A percentile compares a stretch with the other conserved stretches of the same genome.
phyloP scores from a whole-genome alignment of 208 protist species.

The Trichomonas vaginalis region DNA sequence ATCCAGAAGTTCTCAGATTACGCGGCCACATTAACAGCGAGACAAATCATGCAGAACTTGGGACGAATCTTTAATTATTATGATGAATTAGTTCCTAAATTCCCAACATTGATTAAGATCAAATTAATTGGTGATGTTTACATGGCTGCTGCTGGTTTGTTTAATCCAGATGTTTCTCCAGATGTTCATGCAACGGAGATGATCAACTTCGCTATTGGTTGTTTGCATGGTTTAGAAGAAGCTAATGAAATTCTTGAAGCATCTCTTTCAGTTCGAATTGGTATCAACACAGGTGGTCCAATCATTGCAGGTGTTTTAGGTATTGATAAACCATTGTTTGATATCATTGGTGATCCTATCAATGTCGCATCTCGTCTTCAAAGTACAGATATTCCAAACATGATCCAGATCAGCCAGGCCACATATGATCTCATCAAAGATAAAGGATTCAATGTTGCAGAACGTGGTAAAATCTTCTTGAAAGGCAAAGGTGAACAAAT shows the following conservation, averaged over 20 bases:
- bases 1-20: not conserved
- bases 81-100: not conserved
- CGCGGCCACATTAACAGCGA: not conserved
- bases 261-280: not conserved
- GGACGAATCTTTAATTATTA: not conserved
- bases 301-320: not conserved
- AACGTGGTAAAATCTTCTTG: not conserved
- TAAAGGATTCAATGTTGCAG: not conserved
- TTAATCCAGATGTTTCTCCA: not conserved
- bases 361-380: not conserved
- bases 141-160: conserved; percentile 10
- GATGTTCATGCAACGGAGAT: not conserved
- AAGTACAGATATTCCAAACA: not conserved
- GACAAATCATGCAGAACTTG: not conserved
- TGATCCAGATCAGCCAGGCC: not conserved
- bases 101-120: not conserved
- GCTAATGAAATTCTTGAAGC: not conserved
- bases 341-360: conserved; percentile 14
- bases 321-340: not conserved
- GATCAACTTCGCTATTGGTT: not conserved
- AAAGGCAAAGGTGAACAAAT: not conserved
- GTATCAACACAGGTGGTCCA: conserved; percentile 2
- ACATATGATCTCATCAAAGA: not conserved
- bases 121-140: conserved; percentile 14
- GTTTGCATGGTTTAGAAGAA: not conserved